Conservation (phyloP, 1,284 basidiomycete species). For the Fomes fomentarius region DNA sequence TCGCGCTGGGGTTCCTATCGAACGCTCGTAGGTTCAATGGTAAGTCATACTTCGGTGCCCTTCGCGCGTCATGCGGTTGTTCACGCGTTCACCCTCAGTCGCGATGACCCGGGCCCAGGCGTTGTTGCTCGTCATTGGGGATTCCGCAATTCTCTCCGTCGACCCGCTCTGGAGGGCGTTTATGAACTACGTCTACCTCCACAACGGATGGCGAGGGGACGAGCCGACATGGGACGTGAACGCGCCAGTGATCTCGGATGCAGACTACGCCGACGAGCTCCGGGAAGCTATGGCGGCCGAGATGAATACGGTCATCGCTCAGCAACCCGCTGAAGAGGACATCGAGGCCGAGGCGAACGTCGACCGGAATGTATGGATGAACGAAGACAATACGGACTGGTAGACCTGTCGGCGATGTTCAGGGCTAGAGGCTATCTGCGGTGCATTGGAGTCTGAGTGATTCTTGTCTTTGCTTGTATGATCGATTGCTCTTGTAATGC, state of each 20-base stretch:
- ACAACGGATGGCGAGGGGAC: constrained; percentile 51
- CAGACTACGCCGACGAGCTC: constrained; percentile 33
- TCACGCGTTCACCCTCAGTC: constrained; percentile 23
- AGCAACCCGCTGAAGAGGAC: constrained; percentile 49
- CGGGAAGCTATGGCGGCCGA: constrained; percentile 41
- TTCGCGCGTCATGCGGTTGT: too few species aligned
- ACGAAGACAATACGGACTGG: neutral
- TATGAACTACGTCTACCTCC: constrained; percentile 50
- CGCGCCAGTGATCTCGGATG: constrained; percentile 32
- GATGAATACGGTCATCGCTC: constrained; percentile 54
- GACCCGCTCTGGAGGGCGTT: constrained; percentile 56
- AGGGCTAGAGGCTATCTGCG: too few species aligned
- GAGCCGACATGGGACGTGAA: constrained; percentile 54
- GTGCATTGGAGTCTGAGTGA: too few species aligned
- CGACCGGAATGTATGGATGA: constrained; percentile 4
- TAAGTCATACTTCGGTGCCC: too few species aligned
- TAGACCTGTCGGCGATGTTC: too few species aligned
- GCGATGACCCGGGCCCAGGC: constrained; percentile 55
- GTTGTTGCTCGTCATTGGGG: constrained; percentile 59
- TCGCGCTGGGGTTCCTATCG: constrained; percentile 50
- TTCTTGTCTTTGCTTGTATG: too few species aligned
- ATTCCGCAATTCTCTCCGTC: constrained; percentile 53
- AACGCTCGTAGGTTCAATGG: constrained; percentile 41
- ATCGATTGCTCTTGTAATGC: too few species aligned
- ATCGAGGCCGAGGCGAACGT: constrained; percentile 27